Evolutionary conservation across 1,139 yeast species (phyloP).

Genomic region (Scheffersomyces insectosa): DNA sequence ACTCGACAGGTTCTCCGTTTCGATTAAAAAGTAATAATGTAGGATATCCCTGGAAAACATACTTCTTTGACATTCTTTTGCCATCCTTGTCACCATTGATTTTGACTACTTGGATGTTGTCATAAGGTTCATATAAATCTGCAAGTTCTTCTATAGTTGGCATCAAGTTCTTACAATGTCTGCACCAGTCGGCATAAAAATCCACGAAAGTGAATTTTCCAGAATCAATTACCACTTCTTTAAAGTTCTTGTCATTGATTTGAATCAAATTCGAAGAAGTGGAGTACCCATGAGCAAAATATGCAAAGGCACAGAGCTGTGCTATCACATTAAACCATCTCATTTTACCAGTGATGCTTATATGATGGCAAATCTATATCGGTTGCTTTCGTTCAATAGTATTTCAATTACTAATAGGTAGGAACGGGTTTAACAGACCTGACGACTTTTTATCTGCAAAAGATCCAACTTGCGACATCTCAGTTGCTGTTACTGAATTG

Average conservation of each 20-base stretch:
- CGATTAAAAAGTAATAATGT: conserved; percentile 60
- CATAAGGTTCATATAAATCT: conserved; percentile 44
- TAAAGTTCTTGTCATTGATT: conserved; percentile 51
- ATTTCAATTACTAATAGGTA: too few species aligned
- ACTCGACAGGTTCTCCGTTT: conserved; percentile 49
- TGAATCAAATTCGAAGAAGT: conserved; percentile 18
- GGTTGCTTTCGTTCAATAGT: too few species aligned
- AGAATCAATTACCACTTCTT: conserved; percentile 52
- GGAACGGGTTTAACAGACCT: too few species aligned
- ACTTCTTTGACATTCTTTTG: conserved; percentile 53
- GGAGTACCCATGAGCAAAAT: conserved; percentile 9
- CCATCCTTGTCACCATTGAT: conserved; percentile 70
- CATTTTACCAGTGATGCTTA: too few species aligned
- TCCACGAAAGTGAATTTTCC: conserved; percentile 70
- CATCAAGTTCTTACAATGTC: conserved; percentile 68
- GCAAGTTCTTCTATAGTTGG: conserved; percentile 67
- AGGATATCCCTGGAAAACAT: conserved; percentile 64
- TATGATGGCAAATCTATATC: too few species aligned
- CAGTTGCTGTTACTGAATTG: too few species aligned
- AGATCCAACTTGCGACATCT: too few species aligned
- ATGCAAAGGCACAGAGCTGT: too few species aligned
- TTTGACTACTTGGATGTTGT: conserved; percentile 54
- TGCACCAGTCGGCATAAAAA: conserved; percentile 81
- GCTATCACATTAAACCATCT: too few species aligned
- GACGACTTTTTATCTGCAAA: too few species aligned